Evolutionary conservation across 202 grass and related monocot genomes (phyloP), one percentile per base, ranked within the genome.

Genomic region (Panicum virgatum): DNA sequence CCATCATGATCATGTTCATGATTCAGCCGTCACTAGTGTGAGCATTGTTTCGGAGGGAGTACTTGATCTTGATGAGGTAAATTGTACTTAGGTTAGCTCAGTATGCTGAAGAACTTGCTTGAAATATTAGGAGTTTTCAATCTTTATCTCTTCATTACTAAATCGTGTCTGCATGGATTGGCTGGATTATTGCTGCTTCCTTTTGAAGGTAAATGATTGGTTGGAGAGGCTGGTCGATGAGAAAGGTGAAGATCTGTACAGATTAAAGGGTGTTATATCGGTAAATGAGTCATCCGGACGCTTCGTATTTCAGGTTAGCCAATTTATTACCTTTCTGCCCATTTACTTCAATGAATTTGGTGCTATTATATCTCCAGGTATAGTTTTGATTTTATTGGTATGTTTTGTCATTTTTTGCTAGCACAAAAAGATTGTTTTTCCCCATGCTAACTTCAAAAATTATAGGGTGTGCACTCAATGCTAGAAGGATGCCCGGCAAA

Each of bases 21-120:
- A 94, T 86, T 86, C 88, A 75, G 51, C 80, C 61, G 88, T 94
- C 54, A 84, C 88, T 60, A 94, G 91, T 71, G 80, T 94, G 38
- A 91, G 86, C 50, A 94, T 94, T 84, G 91, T 89, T 77, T 91
- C 86, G 2, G 91, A 94, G 72, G 91, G 86, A 60, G 30, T 85
- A n/a, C 77, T 94, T 72, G 91, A 94, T 84, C 88, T 91, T 62
- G 88, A 94, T 62, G 91, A 94, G 91, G 91, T 94, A 91, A 57
- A 53, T 7, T n/a, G n/a, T n/a, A n/a, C n/a, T n/a, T 80, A 42
- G 30, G 16, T 61, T 71, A 47, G 70, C 14, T 48, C 40, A 65
- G 46, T 16, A 19, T 27, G 42, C n/a, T 70, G n/a, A 69, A 61
- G 2, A 42, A 36, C 7, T 26, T 74, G 9, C 14, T 39, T 53